Conservation (phyloP, 2,329 filamentous ascomycete genomes). For the Teratosphaeria destructans region DNA sequence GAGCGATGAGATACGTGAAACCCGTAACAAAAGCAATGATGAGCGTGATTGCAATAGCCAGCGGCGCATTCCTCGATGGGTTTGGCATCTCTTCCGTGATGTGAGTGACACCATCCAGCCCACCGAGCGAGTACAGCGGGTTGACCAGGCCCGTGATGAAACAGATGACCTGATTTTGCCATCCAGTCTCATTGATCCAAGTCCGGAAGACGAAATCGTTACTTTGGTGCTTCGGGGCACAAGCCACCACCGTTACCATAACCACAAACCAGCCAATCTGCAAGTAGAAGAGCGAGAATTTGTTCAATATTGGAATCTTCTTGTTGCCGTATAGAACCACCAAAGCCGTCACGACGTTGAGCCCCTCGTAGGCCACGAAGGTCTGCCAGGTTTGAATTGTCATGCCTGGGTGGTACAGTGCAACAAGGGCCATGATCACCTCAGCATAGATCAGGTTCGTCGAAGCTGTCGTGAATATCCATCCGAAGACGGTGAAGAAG, state of each 20-base stretch:
- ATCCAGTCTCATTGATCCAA: conserved; percentile 44
- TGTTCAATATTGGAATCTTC: conserved; percentile 35
- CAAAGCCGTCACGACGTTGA: conserved; percentile 29
- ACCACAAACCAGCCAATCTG: conserved; percentile 30
- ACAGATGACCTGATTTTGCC: conserved; percentile 36
- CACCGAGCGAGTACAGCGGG: conserved; percentile 36
- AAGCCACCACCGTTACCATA: conserved; percentile 34
- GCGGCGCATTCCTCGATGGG: conserved; percentile 39
- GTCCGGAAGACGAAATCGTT: conserved; percentile 42
- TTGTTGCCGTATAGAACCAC: conserved; percentile 16
- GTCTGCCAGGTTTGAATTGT: background rate
- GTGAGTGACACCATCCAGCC: conserved; percentile 41
- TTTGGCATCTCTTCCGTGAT: conserved; percentile 40
- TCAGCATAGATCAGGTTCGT: background rate
- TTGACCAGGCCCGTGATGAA: conserved; percentile 45
- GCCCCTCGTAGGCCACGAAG: conserved; percentile 32
- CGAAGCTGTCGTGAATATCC: conserved; percentile 15
- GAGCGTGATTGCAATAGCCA: conserved; percentile 41
- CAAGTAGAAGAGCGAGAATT: conserved; percentile 36
- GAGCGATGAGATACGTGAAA: conserved; percentile 39
- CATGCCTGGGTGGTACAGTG: background rate
- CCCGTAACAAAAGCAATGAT: conserved; percentile 40
- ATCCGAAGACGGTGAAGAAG: conserved; percentile 3
- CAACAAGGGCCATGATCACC: background rate
- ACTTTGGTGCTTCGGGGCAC: conserved; percentile 33